Evolutionary conservation across 306 rosid species (phyloP).

Genomic region (Vigna nakashimae): DNA sequence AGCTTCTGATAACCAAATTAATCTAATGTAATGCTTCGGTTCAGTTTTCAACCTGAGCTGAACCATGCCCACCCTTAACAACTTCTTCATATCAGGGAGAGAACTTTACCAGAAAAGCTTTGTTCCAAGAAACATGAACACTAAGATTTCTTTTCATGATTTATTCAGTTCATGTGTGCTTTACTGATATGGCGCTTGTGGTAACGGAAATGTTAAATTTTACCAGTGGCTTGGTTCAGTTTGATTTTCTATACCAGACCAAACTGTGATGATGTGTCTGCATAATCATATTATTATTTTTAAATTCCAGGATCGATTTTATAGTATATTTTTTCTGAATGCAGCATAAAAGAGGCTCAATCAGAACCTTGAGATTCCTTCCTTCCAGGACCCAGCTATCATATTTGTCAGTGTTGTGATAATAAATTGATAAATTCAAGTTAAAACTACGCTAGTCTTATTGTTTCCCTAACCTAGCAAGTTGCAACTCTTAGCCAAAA

Average conservation of each 20-base stretch:
- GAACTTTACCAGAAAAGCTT: too few relatives aligned
- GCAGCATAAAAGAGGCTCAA: neutral
- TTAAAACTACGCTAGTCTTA: neutral
- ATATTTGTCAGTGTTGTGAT: neutral
- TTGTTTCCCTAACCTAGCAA: slow-evolving; percentile 22
- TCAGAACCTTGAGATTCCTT: slow-evolving; percentile 1
- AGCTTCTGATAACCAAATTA: too few relatives aligned
- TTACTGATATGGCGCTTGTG: neutral
- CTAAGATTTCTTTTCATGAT: neutral
- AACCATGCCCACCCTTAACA: too few relatives aligned
- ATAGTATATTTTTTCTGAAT: neutral
- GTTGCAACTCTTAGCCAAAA: slow-evolving; percentile 31
- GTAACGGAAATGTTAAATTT: neutral
- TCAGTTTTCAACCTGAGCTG: too few relatives aligned
- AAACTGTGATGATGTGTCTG: neutral
- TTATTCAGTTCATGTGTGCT: neutral
- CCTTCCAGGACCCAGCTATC: neutral
- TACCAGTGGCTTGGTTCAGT: neutral
- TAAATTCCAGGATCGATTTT: neutral
- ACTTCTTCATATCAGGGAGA: too few relatives aligned
- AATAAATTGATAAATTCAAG: neutral
- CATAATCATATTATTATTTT: neutral
- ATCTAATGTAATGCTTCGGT: too few relatives aligned
- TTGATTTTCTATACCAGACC: neutral
- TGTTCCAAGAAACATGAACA: neutral